phyloP scores from a whole-genome alignment of 2,329 filamentous ascomycete species.

The Pestalotiopsis sp. region DNA sequence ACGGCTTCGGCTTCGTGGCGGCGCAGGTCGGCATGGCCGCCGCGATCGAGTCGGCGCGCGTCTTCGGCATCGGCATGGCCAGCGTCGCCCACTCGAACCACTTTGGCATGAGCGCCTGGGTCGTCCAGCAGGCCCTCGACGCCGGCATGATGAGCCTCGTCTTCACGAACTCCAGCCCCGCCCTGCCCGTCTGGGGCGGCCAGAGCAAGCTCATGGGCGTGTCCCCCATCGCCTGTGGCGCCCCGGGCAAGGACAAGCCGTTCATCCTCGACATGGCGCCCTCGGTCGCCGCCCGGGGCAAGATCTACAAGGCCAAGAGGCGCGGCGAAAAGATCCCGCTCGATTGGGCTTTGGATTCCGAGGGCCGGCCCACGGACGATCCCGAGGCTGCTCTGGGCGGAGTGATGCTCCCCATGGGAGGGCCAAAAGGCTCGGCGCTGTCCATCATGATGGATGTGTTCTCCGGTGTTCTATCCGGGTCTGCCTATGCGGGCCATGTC shows the following conservation, averaged over 20 bases:
- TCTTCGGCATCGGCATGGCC: conserved; percentile 75
- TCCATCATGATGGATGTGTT: conserved; percentile 91
- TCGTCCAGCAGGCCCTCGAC: conserved; percentile 78
- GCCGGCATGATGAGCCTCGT: conserved; percentile 71
- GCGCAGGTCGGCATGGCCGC: conserved; percentile 67
- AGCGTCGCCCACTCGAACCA: conserved; percentile 78
- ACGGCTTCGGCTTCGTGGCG: conserved; percentile 77
- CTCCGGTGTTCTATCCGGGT: conserved; percentile 72
- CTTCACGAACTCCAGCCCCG: conserved; percentile 74
- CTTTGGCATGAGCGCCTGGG: conserved; percentile 82
- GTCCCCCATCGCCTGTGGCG: conserved; percentile 75
- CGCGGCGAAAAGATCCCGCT: conserved; percentile 70
- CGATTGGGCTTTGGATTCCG: conserved; percentile 75
- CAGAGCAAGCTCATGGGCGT: conserved; percentile 72
- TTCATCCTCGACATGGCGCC: conserved; percentile 82
- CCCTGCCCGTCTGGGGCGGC: conserved; percentile 72
- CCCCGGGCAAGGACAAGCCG: conserved; percentile 62
- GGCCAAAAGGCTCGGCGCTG: conserved; percentile 78
- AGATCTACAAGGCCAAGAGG: conserved; percentile 70
- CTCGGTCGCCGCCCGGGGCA: conserved; percentile 70
- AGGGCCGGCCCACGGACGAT: conserved; percentile 72
- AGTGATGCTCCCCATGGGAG: conserved; percentile 86
- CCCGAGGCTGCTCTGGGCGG: conserved; percentile 72
- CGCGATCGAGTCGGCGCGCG: conserved; percentile 67
- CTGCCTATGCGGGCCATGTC: conserved; percentile 78